These are phyloP conservation scores for Debaryomyces udenii DNA, from an alignment of 1,139 yeast species.

Conservation along the genomic window DNA sequence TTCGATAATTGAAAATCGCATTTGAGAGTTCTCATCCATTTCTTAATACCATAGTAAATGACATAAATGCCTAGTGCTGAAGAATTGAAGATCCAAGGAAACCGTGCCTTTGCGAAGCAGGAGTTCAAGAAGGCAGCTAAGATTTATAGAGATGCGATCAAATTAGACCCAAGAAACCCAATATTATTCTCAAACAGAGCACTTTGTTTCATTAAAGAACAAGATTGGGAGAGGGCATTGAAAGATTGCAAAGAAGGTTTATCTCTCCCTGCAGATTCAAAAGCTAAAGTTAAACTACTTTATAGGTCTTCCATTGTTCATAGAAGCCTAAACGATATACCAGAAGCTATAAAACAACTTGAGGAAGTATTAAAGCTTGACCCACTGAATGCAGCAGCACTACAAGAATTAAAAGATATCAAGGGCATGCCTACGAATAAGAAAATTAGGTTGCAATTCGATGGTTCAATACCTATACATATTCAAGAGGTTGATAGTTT, in stretches of 20 bases:
- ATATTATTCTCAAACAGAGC: constrained; percentile 80
- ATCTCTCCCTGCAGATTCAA: constrained; percentile 30
- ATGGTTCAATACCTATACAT: constrained; percentile 29
- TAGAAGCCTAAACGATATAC: constrained; percentile 32
- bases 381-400: constrained; percentile 41
- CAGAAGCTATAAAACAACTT: constrained; percentile 40
- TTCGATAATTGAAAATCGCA: not conserved
- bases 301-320: constrained; percentile 61
- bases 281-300: constrained; percentile 51
- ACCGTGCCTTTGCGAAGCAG: constrained; percentile 59
- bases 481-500: constrained; percentile 48
- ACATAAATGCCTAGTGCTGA: constrained; percentile 23
- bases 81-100: constrained; percentile 58
- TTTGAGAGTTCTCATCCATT: not conserved
- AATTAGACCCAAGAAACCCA: constrained; percentile 57
- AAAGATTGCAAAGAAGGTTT: constrained; percentile 65
- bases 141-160: constrained; percentile 68
- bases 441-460: constrained; percentile 5
- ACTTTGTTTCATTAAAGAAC: constrained; percentile 63
- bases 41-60: not conserved
- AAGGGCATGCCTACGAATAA: constrained; percentile 19
- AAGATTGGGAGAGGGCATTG: constrained; percentile 59
- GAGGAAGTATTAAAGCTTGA: constrained; percentile 49
- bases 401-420: constrained; percentile 26
- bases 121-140: constrained; percentile 60